Evolutionary conservation across 2,329 filamentous ascomycete species (phyloP).

Genomic region (Shiraia sp.): DNA sequence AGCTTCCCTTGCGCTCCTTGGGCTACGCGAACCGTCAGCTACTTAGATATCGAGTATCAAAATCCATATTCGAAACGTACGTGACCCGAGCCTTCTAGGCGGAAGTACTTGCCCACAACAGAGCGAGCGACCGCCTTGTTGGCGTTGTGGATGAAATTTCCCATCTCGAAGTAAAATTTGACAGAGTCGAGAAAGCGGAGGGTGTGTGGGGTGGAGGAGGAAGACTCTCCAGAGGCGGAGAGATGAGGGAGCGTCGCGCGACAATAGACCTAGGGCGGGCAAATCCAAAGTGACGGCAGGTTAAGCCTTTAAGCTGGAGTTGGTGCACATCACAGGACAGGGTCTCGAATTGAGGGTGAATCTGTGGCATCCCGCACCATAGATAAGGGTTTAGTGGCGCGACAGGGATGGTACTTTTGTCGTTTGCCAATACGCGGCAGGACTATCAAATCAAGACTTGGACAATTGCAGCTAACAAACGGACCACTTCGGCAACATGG

Average conservation of each 20-base stretch:
- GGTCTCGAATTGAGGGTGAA: conserved; percentile 13
- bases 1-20: conserved; percentile 71
- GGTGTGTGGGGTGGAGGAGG: neutral
- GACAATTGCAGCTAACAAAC: neutral
- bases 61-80: conserved; percentile 55
- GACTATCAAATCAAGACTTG: neutral
- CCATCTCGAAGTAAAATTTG: conserved; percentile 28
- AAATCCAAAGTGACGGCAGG: conserved; percentile 5
- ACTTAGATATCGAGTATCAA: conserved; percentile 1
- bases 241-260: neutral
- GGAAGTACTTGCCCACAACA: conserved; percentile 58
- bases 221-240: neutral
- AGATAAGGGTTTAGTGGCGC: conserved; percentile 38
- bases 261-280: neutral
- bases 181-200: neutral
- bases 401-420: neutral
- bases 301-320: conserved; percentile 17
- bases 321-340: conserved; percentile 12
- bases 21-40: conserved; percentile 51
- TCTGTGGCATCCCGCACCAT: conserved; percentile 35
- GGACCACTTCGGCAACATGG: conserved; percentile 2
- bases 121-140: conserved; percentile 41
- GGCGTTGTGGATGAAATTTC: conserved; percentile 37
- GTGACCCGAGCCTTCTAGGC: conserved; percentile 80
- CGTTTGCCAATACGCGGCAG: neutral